Conservation (phyloP, 768 basidiomycete species). For the Collybiopsis confluens region DNA sequence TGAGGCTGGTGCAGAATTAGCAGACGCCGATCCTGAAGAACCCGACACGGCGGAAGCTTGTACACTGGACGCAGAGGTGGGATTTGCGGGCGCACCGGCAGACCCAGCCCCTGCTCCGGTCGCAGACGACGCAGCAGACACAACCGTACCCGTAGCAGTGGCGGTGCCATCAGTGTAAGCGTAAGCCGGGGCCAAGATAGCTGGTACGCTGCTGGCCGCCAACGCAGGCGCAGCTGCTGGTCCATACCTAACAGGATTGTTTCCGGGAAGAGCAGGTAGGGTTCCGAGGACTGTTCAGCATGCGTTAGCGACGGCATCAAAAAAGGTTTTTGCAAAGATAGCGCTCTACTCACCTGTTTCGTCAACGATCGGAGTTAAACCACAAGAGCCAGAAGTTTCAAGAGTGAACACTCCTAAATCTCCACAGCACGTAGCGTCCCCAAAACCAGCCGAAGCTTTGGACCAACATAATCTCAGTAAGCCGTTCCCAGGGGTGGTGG, state of each 20-base stretch:
- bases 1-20: too few relatives aligned
- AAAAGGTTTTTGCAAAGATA: too few relatives aligned
- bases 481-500: too few relatives aligned
- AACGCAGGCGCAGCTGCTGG: slow-evolving; percentile 29
- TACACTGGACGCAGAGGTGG: too few relatives aligned
- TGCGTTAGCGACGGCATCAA: slow-evolving; percentile 5
- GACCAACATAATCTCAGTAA: too few relatives aligned
- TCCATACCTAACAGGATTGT: slow-evolving; percentile 44
- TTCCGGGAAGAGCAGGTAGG: slow-evolving; percentile 43
- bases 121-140: too few relatives aligned
- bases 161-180: slow-evolving; percentile 39
- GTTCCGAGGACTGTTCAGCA: slow-evolving; percentile 39
- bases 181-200: slow-evolving; percentile 38
- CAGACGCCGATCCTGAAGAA: too few relatives aligned
- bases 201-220: slow-evolving; percentile 31
- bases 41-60: too few relatives aligned
- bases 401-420: slow-evolving; percentile 40
- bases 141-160: slow-evolving; percentile 13
- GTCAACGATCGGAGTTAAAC: slow-evolving; percentile 42
- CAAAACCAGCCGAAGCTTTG: slow-evolving; percentile 9
- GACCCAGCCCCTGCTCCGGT: too few relatives aligned
- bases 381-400: slow-evolving; percentile 35
- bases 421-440: slow-evolving; percentile 39
- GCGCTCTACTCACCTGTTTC: slow-evolving; percentile 38
- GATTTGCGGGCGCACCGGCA: too few relatives aligned